phyloP scores from a whole-genome alignment of 164 flowering plant species.

The Protea cynaroides region DNA sequence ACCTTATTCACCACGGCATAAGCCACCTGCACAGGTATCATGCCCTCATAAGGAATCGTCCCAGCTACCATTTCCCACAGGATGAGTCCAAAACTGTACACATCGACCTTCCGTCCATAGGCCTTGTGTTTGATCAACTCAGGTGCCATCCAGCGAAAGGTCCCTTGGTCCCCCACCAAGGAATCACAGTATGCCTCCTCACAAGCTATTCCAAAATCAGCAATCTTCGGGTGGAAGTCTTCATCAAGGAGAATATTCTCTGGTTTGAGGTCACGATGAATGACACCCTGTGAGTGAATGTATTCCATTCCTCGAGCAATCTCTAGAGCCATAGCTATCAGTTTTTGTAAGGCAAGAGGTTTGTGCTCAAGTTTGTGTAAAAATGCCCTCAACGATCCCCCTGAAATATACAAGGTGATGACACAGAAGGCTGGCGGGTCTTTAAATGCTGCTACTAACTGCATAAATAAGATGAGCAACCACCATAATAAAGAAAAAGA shows the following conservation, averaged over 20 bases:
- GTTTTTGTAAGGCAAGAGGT: slow-evolving; percentile 48
- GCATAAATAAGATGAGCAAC: slow-evolving; percentile 17
- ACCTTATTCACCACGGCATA: slow-evolving; percentile 91
- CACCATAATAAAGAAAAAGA: slow-evolving; percentile 1
- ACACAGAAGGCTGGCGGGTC: slow-evolving; percentile 73
- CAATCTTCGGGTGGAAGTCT: slow-evolving; percentile 62
- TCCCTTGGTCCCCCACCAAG: slow-evolving; percentile 81
- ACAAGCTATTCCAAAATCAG: slow-evolving; percentile 94
- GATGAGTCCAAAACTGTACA: slow-evolving; percentile 85
- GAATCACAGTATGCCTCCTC: slow-evolving; percentile 69
- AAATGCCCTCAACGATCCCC: slow-evolving; percentile 82
- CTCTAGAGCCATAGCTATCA: slow-evolving; percentile 60
- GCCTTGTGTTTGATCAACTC: slow-evolving; percentile 81
- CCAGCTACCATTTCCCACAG: slow-evolving; percentile 92
- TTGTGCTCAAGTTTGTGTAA: slow-evolving; percentile 65
- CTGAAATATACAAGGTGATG: slow-evolving; percentile 71
- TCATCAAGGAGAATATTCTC: slow-evolving; percentile 78
- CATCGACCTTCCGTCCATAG: slow-evolving; percentile 78
- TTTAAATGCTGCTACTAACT: slow-evolving; percentile 83
- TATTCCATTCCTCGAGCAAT: slow-evolving; percentile 91
- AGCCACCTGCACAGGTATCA: slow-evolving; percentile 91
- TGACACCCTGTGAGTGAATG: slow-evolving; percentile 81
- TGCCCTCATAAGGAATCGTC: slow-evolving; percentile 70
- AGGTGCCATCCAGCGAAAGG: slow-evolving; percentile 99
- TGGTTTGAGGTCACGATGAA: slow-evolving; percentile 82